Base-by-base conservation (phyloP, 306 rosid species). In the Trichosanthes cucumerina region DNA sequence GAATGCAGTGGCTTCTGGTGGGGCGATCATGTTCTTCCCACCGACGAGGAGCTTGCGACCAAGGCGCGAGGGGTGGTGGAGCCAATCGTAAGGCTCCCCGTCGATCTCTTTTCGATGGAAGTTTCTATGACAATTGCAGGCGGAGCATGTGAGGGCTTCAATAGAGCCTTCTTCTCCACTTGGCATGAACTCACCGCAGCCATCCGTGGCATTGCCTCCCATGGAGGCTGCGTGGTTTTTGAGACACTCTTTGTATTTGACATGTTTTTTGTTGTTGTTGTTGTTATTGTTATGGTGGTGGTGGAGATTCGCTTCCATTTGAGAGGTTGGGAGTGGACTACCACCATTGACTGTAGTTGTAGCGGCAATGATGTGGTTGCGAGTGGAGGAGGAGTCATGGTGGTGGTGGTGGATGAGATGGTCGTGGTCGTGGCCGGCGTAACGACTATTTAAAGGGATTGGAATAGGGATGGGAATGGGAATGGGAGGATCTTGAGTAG, bases 171-270 rank as follows among this genome's bases (percentile, higher is more conserved):
- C 90, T 65, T 93, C 91, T 16, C 97, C 97, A 78, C 86, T 86
- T 1, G 98, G 96, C 97, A 93, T 93, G 92, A 93, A 93, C 82
- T 93, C 98, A 6, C 98, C 96, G 49, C 98, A 93, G 0, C 98
- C 98, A 58, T 93, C 98, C 0, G 91, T 90, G 19, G 97, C 96
- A 76, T 83, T 93, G 7, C 93, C 97, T 86, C 98, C 98, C 96
- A 93, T 90, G 49, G 96, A 73, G 2, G 98, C 98, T 64, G 98
- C 98, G 80, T 93, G 97, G 85, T 93, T 93, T 81, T 93, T 93
- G 5, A 86, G 90, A 83, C 98, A 93, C 80, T 93, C 97, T 78
- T 86, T 90, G 85, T 93, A 93, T 79, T 78, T 82, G 2, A 88
- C 86, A 43, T 62, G 60, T 23, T 73, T 70, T 43, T 73, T 73